Percentiles rank a stretch among this genome's conserved stretches.
Evolutionary conservation across 257 asterid genomes (phyloP).

Genomic region (Przewalskia tangutica): DNA sequence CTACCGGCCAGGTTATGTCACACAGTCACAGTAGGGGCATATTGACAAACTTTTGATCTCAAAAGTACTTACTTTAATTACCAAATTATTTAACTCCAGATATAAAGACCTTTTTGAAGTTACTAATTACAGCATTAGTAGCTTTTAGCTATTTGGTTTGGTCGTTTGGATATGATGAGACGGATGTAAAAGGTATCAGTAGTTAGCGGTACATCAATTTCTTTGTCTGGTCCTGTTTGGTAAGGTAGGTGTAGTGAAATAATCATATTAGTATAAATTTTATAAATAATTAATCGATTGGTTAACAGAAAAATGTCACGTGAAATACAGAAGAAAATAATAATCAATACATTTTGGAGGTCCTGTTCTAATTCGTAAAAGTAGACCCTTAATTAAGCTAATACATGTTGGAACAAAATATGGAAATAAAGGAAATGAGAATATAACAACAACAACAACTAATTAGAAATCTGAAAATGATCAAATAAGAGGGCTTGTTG

Average conservation of each 20-base stretch:
- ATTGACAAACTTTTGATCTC: background rate
- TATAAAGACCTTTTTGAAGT: background rate
- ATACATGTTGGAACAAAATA: too few relatives aligned
- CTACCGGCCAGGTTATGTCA: background rate
- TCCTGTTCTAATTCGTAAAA: too few relatives aligned
- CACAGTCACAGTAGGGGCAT: background rate
- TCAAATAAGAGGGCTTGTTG: too few relatives aligned
- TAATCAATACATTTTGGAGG: too few relatives aligned
- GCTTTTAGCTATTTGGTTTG: background rate
- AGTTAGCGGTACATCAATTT: background rate
- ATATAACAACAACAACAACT: too few relatives aligned
- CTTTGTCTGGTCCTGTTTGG: constrained; percentile 16
- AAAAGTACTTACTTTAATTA: background rate
- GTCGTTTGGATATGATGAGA: background rate
- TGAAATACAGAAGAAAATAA: background rate
- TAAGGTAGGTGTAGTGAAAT: constrained; percentile 18
- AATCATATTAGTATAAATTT: background rate
- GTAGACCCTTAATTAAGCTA: too few relatives aligned
- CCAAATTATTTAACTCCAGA: background rate
- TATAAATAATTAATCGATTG: background rate
- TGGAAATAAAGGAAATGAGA: too few relatives aligned
- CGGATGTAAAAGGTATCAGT: background rate
- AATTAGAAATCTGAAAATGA: too few relatives aligned
- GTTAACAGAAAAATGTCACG: background rate
- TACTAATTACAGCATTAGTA: background rate